phyloP scores from a whole-genome alignment of 495 filamentous ascomycete genomes.

The Trypethelium eluteriae region DNA sequence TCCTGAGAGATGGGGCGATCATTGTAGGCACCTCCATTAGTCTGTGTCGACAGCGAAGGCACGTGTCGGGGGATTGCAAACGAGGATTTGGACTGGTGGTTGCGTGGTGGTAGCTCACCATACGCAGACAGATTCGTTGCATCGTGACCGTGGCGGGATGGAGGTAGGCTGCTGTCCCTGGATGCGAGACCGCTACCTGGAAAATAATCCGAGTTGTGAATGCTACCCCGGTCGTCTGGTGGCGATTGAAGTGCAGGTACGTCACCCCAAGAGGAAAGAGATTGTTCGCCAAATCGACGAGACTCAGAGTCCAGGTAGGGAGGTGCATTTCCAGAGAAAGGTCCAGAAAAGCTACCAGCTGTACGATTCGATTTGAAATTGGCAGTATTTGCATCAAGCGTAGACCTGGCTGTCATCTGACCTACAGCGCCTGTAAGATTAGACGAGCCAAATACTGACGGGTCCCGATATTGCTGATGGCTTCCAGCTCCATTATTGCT shows the following conservation, averaged over 20 bases:
- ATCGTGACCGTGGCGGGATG: conserved; percentile 1
- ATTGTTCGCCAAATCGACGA: neutral
- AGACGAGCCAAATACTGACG: neutral
- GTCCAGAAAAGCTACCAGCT: neutral
- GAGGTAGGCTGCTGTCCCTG: conserved; percentile 1
- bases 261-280: neutral
- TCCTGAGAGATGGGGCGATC: neutral
- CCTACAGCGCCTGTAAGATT: neutral
- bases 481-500: neutral
- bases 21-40: neutral
- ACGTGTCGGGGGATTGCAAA: conserved; percentile 5
- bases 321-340: neutral
- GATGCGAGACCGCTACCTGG: neutral
- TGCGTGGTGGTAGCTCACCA: neutral
- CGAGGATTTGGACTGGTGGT: neutral
- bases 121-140: neutral
- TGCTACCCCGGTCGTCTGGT: neutral
- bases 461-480: neutral
- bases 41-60: neutral
- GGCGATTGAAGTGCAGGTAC: neutral
- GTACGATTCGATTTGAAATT: conserved; percentile 1
- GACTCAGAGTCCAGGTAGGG: neutral
- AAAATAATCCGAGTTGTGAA: neutral
- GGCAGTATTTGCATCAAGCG: neutral
- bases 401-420: neutral